Evolutionary conservation across 2,329 filamentous ascomycete species (phyloP), one percentile per base, ranked within the genome.

Genomic region (Dactylellina leptospora): DNA sequence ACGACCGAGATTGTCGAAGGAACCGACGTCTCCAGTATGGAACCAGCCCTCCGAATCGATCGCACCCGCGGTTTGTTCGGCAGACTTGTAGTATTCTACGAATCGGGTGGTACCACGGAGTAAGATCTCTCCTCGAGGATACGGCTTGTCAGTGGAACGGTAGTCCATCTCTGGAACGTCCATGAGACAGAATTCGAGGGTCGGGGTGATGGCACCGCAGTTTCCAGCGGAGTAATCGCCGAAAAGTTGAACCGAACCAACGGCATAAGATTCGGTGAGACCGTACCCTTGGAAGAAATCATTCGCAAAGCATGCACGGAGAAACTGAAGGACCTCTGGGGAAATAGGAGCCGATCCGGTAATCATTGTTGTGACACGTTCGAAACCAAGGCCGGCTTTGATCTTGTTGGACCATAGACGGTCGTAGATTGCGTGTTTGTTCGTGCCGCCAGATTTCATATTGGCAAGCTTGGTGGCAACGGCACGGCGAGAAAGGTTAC

Each of bases 121-220:
- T 20, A 97, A 84, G 27, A 99, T 83, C 82, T 99, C 95, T 60
- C 95, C 95, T 30, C 95, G 91, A 1, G 95, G 92, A 78, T 90
- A 84, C 2, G 95, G 95, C 83, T 90, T 91, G 83, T 99, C 93
- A 8, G 90, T 88, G 51, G 90, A 87, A 0, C 88, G 85, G 82
- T 99, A 99, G 62, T 97, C 93, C 85, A 97, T 93, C 74, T 97
- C 93, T 1, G 93, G 93, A 4, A 96, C 90, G 56, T 93, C 96
- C 78, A 89, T 84, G 62, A 97, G 84, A 79, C 93, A 96, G 51
- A 88, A 82, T 82, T 99, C 95, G 6, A 85, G 81, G 70, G 83
- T 84, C 5, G 87, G 84, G 72, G 86, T 84, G 0, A 92, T 84
- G 3, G 85, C 87, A 56, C 95, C 95, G 76, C 93, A 93, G 81